Conservation (phyloP, 2,329 filamentous ascomycete genomes). For the Aspergillus oerlinghausenensis region DNA sequence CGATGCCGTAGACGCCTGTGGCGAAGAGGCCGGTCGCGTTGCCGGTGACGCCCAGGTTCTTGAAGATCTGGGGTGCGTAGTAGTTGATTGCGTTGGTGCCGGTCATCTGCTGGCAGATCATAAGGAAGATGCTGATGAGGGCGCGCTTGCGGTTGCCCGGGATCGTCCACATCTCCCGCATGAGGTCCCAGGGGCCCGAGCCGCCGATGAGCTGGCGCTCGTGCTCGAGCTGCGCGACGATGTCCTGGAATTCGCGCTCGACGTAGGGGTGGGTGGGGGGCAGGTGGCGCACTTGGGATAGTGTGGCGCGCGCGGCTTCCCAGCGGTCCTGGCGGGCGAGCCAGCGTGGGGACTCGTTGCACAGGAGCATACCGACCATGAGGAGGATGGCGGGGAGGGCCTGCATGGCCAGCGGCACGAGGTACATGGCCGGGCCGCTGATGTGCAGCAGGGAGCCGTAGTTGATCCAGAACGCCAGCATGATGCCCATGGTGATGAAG, state of each 20-base stretch:
- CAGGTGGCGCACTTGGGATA: conserved; percentile 56
- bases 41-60: conserved; percentile 56
- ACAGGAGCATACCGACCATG: conserved; percentile 57
- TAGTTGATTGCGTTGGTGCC: conserved; percentile 60
- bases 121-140: conserved; percentile 51
- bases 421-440: conserved; percentile 48
- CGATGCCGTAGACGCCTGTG: conserved; percentile 68
- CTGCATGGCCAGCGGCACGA: conserved; percentile 62
- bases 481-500: conserved; percentile 47
- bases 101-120: conserved; percentile 53
- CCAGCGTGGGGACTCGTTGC: conserved; percentile 64
- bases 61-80: conserved; percentile 67
- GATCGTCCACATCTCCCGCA: conserved; percentile 61
- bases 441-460: conserved; percentile 50
- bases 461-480: conserved; percentile 51
- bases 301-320: conserved; percentile 57
- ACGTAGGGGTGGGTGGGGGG: conserved; percentile 51
- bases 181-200: conserved; percentile 51
- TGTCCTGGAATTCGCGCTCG: conserved; percentile 58
- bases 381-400: conserved; percentile 59
- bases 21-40: conserved; percentile 62
- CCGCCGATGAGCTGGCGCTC: conserved; percentile 57
- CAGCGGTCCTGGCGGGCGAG: conserved; percentile 64
- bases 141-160: conserved; percentile 51
- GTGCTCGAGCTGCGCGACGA: conserved; percentile 57